These are phyloP conservation scores for Polyplosphaeria fusca DNA, from an alignment of 495 filamentous ascomycete species.

Conservation along the genomic window DNA sequence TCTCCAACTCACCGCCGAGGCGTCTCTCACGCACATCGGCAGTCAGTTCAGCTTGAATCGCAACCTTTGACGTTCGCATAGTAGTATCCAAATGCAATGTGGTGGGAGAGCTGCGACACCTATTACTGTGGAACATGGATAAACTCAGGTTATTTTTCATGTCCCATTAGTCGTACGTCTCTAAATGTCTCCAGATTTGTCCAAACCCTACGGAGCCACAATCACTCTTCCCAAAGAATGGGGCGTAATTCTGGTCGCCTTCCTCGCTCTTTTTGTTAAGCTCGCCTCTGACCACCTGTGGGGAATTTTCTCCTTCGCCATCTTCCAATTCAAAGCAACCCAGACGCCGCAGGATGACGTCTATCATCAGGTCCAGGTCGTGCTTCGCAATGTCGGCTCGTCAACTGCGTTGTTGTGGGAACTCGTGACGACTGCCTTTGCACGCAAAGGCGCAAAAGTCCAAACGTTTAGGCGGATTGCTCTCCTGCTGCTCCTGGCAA, in stretches of 20 bases:
- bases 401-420: constrained; percentile 1
- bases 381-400: constrained; percentile 15
- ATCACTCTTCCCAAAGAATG: constrained; percentile 17
- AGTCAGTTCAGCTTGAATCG: too few relatives aligned
- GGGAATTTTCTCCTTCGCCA: constrained; percentile 14
- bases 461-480: background rate
- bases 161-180: background rate
- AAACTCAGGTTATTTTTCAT: constrained; percentile 6
- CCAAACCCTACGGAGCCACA: constrained; percentile 9
- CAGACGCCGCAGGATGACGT: constrained; percentile 2
- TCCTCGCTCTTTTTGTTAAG: constrained; percentile 19
- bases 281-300: constrained; percentile 14
- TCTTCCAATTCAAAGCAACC: constrained; percentile 12
- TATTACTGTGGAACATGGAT: constrained; percentile 16
- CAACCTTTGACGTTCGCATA: too few relatives aligned
- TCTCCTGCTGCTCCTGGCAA: background rate
- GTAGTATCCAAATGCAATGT: too few relatives aligned
- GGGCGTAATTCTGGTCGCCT: constrained; percentile 11
- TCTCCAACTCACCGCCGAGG: too few relatives aligned
- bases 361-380: constrained; percentile 16
- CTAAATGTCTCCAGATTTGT: background rate
- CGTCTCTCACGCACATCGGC: too few relatives aligned
- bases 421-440: background rate
- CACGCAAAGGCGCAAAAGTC: constrained; percentile 8
- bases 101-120: constrained; percentile 8